Conservation (phyloP, 1,284 basidiomycete species). For the Cutaneotrichosporon sp. region DNA sequence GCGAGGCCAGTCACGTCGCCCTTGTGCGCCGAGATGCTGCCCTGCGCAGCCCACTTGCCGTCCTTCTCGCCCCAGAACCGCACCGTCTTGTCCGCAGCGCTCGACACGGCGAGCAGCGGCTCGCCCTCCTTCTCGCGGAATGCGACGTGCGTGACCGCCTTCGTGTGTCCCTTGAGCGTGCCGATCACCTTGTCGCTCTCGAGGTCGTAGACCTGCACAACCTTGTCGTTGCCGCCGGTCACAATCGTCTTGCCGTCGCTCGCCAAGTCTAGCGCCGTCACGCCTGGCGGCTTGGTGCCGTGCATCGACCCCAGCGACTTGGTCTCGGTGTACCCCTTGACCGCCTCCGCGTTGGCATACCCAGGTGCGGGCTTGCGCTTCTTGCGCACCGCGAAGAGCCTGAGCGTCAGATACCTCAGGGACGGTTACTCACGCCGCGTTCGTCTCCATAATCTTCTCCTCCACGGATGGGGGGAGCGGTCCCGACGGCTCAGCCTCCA, state of each 20-base stretch:
- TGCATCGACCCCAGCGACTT: conserved; percentile 87
- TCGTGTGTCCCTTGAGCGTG: conserved; percentile 92
- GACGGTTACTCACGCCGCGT: conserved; percentile 57
- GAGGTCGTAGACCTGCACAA: conserved; percentile 92
- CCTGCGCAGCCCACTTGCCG: conserved; percentile 70
- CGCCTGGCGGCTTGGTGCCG: conserved; percentile 86
- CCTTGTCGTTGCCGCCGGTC: conserved; percentile 95
- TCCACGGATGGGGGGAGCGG: conserved; percentile 73
- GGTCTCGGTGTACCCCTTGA: conserved; percentile 73
- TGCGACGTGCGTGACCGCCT: conserved; percentile 85
- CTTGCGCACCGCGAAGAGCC: conserved; percentile 81
- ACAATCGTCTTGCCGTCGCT: conserved; percentile 62
- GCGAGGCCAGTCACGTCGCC: conserved; percentile 84
- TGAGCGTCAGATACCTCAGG: conserved; percentile 25
- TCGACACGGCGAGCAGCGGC: conserved; percentile 69
- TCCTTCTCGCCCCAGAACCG: conserved; percentile 83
- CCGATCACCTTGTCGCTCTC: conserved; percentile 82
- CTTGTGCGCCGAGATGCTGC: conserved; percentile 77
- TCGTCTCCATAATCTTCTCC: conserved; percentile 77
- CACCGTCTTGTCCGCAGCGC: conserved; percentile 87
- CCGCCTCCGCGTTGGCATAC: conserved; percentile 69
- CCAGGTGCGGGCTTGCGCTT: conserved; percentile 89
- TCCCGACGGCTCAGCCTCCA: conserved; percentile 64
- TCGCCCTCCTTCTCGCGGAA: conserved; percentile 75
- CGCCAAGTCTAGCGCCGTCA: conserved; percentile 83